Percentiles rank a stretch among this genome's conserved stretches.
Evolutionary conservation across 2,329 filamentous ascomycete species (phyloP).

Genomic region (Lithohypha guttulata): DNA sequence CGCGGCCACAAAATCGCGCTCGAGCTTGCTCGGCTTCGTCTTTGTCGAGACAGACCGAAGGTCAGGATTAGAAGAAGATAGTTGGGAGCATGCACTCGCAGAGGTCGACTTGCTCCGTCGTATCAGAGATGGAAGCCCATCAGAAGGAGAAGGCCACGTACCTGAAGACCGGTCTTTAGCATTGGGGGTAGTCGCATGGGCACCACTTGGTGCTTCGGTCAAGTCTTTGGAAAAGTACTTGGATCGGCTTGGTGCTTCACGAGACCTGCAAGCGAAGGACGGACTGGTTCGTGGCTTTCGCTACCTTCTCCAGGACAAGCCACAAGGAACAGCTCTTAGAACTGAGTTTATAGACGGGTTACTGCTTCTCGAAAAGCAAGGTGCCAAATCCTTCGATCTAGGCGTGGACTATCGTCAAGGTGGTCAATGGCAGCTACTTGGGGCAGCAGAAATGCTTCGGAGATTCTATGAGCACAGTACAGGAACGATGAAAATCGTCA

Average conservation of each 20-base stretch:
- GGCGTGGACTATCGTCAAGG: conserved; percentile 72
- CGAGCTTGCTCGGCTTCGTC: conserved; percentile 57
- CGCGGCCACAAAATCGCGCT: conserved; percentile 27
- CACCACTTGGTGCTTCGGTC: conserved; percentile 60
- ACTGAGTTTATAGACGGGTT: conserved; percentile 55
- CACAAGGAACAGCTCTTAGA: conserved; percentile 52
- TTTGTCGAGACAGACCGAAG: conserved; percentile 75
- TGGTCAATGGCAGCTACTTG: conserved; percentile 62
- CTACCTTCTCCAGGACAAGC: conserved; percentile 72
- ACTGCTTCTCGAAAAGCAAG: conserved; percentile 27
- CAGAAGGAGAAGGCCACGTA: conserved; percentile 48
- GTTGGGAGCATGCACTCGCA: conserved; percentile 58
- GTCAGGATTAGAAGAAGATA: conserved; percentile 43
- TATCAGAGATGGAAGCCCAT: conserved; percentile 51
- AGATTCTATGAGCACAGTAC: conserved; percentile 42
- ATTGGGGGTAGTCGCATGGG: conserved; percentile 69
- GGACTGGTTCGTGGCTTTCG: conserved; percentile 66
- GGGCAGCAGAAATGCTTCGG: conserved; percentile 59
- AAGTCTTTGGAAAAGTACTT: conserved; percentile 56
- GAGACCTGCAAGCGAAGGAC: neutral
- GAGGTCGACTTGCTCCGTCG: conserved; percentile 61
- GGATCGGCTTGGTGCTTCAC: conserved; percentile 32
- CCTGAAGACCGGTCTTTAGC: conserved; percentile 45
- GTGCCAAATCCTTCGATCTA: conserved; percentile 56
- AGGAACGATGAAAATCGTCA: conserved; percentile 53